These are phyloP conservation scores for Nemania serpens DNA, from an alignment of 2,329 filamentous ascomycete genomes.

Conservation along the genomic window DNA sequence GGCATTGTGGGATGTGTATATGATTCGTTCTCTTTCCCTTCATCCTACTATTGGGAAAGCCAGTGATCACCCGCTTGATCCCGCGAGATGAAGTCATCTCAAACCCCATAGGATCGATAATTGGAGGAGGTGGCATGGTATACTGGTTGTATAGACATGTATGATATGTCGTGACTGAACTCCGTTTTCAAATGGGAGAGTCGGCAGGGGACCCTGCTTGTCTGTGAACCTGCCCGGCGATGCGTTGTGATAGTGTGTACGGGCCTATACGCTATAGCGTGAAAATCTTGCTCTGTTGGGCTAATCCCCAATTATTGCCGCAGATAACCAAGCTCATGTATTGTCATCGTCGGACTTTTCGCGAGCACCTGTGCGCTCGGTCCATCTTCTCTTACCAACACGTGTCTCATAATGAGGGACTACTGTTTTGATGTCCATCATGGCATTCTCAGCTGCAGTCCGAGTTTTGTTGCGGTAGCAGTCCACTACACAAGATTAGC, in stretches of 20 bases:
- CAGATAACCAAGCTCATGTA: not conserved
- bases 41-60: not conserved
- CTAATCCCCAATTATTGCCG: not conserved
- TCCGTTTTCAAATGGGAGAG: no score
- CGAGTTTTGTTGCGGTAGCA: conserved; percentile 73
- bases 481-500: conserved; percentile 67
- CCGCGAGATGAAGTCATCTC: not conserved
- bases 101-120: no score
- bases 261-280: not conserved
- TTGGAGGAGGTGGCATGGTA: no score
- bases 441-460: conserved; percentile 68
- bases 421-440: conserved; percentile 73
- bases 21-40: not conserved
- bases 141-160: no score
- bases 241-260: not conserved
- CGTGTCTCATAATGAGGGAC: conserved; percentile 90
- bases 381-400: conserved; percentile 79
- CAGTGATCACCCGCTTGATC: not conserved
- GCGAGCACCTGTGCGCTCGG: conserved; percentile 57
- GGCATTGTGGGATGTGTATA: not conserved
- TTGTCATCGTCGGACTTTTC: conserved; percentile 43
- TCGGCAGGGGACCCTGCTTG: no score
- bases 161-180: no score
- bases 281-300: not conserved
- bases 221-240: no score